Evolutionary conservation across 2,329 filamentous ascomycete species (phyloP).

Genomic region (Metarhizium anisopliae): DNA sequence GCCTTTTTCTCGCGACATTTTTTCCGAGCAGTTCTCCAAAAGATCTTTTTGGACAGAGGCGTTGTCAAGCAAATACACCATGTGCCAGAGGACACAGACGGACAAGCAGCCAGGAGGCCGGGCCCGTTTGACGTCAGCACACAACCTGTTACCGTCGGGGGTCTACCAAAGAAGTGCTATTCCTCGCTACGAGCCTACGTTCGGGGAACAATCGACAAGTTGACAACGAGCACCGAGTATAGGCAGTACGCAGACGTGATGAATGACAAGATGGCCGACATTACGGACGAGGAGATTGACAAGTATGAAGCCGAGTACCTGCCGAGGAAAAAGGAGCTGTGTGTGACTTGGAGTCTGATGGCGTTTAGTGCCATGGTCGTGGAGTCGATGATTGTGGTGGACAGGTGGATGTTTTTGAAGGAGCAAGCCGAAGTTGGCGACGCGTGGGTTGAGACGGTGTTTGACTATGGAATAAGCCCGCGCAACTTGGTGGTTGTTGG

Average conservation of each 20-base stretch:
- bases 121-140: constrained; percentile 50
- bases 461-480: constrained; percentile 79
- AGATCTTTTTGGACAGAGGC: constrained; percentile 79
- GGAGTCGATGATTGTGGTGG: constrained; percentile 82
- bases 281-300: constrained; percentile 69
- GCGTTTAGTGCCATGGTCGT: constrained; percentile 85
- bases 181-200: constrained; percentile 67
- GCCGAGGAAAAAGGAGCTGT: constrained; percentile 68
- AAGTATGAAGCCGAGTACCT: constrained; percentile 58
- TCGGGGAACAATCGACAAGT: constrained; percentile 68
- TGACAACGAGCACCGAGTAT: constrained; percentile 50
- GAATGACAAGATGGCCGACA: constrained; percentile 50
- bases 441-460: constrained; percentile 89
- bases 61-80: constrained; percentile 57
- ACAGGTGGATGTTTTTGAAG: constrained; percentile 78
- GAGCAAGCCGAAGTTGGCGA: constrained; percentile 69
- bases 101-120: constrained; percentile 12
- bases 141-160: constrained; percentile 78
- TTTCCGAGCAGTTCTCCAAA: constrained; percentile 82
- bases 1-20: constrained; percentile 89
- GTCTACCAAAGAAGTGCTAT: constrained; percentile 73
- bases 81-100: constrained; percentile 1
- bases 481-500: constrained; percentile 90
- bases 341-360: constrained; percentile 89
- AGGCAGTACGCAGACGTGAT: constrained; percentile 53